These are phyloP conservation scores for Rhodotorula sp. DNA, from an alignment of 1,284 basidiomycete species.

Conservation along the genomic window DNA sequence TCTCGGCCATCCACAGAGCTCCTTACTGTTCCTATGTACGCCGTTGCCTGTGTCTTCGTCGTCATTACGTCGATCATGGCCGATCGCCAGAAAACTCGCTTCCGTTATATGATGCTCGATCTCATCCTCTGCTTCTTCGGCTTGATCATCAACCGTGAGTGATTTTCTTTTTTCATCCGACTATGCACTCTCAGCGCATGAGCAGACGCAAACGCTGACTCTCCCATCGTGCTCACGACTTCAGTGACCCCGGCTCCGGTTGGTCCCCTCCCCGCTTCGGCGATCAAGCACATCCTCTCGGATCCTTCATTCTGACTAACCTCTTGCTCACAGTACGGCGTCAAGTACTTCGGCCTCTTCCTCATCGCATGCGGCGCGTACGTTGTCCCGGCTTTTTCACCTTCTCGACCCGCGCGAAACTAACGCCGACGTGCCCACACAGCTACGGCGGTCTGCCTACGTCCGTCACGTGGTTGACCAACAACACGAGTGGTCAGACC, in stretches of 20 bases:
- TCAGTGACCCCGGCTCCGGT: neutral
- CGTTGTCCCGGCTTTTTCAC: neutral
- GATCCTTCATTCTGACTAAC: neutral
- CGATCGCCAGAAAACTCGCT: conserved; percentile 60
- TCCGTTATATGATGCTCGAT: conserved; percentile 61
- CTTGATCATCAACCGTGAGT: conserved; percentile 58
- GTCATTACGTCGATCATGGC: conserved; percentile 54
- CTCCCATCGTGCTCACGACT: neutral
- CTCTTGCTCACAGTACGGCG: conserved; percentile 35
- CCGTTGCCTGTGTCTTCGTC: conserved; percentile 58
- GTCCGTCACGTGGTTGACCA: conserved; percentile 65
- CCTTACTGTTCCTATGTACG: conserved; percentile 64
- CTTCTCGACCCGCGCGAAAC: no score
- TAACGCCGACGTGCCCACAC: neutral
- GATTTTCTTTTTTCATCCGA: neutral
- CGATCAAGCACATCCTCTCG: no score
- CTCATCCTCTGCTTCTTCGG: conserved; percentile 60
- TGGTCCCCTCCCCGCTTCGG: neutral
- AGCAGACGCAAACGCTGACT: neutral
- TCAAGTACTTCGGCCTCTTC: conserved; percentile 41
- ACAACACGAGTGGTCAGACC: conserved; percentile 63
- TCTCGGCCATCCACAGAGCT: conserved; percentile 50
- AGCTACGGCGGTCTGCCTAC: conserved; percentile 53
- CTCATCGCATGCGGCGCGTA: conserved; percentile 34
- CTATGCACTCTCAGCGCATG: no score